Base-by-base conservation (phyloP, 768 basidiomycete species). In the Kwoniella sp. region DNA sequence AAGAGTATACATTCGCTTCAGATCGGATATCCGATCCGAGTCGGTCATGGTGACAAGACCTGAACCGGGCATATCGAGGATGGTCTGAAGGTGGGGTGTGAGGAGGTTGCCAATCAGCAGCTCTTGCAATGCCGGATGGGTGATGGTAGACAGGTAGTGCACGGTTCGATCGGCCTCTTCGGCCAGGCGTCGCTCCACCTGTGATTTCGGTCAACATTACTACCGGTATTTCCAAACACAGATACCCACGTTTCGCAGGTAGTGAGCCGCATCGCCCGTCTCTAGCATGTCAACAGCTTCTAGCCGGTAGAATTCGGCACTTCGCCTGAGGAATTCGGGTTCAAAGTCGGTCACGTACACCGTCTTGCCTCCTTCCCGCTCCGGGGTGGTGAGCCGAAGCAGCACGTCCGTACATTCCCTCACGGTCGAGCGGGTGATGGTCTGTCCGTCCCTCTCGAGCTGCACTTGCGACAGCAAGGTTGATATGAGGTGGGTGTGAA, bases 11-110 rank as follows among this genome's bases (percentile, higher is more conserved):
- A 99, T 71, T 4, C 90, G 82, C 9, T 80, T 78, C 17, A 98
- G 79, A 60, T 91, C 89, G 11, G 83, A 80, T 14, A 81, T 73
- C 69, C 84, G 87, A 68, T 88, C 83, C 25, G 80, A 76, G 67
- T 96, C 88, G 37, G 96, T 79, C 88, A 98, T 91, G 15, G 77
- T 77, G 59, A 91, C 84, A 40, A 98, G 75, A 8, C 95, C 95
- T 5, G 91, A 89, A 59, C 84, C 82, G 1, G 82, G 80, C 81
- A 89, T 87, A 27, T 78, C 78, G 50, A 98, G 82, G 46, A 95
- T 80, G 5, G 80, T 77, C n/a, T 76, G 65, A 15, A 98, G 76
- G 72, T 96, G 88, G 6, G 86, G 79, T 0, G 84, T 81, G 31
- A 99, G 78, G 31, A 98, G 83, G 46, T 84, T 76, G 34, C 83